Conservation (phyloP, 768 basidiomycete species). For the Coprinopsis sp. region DNA sequence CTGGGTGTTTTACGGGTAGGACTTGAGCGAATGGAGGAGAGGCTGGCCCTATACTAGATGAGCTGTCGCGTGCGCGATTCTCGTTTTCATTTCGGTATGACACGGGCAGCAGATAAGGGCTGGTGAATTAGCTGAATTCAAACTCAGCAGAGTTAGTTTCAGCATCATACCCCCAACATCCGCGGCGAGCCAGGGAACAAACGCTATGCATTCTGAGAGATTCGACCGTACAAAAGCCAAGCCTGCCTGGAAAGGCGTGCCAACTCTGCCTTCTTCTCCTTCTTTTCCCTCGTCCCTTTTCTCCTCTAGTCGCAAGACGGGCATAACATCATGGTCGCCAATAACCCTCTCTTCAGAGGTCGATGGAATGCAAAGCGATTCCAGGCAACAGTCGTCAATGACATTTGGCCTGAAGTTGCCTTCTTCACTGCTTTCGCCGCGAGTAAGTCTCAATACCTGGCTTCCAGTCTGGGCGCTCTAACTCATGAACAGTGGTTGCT, state of each 20-base stretch:
- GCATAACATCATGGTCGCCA: slow-evolving; percentile 33
- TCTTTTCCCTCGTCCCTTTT: not conserved
- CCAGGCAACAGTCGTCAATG: slow-evolving; percentile 56
- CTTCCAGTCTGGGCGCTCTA: not conserved
- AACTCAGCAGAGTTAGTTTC: no score
- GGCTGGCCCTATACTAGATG: no score
- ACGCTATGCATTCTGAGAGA: no score
- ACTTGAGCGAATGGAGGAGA: no score
- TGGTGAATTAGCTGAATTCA: no score
- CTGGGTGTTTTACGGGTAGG: no score
- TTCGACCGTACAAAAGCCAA: no score
- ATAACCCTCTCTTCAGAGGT: slow-evolving; percentile 44
- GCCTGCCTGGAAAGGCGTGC: slow-evolving; percentile 3
- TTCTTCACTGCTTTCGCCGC: slow-evolving; percentile 60
- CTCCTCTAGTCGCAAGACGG: not conserved
- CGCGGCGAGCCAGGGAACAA: no score
- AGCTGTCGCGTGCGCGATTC: no score
- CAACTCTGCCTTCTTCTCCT: not conserved
- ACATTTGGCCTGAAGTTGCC: slow-evolving; percentile 59
- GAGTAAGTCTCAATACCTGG: slow-evolving; percentile 30
- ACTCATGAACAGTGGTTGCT: slow-evolving; percentile 44
- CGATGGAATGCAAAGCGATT: slow-evolving; percentile 47
- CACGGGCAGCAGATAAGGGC: no score
- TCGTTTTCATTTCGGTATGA: no score
- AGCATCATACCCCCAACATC: no score